Evolutionary conservation across 352 stramenopile species (phyloP), one percentile per base, ranked within the genome.

Genomic region (Phytophthora constricta): DNA sequence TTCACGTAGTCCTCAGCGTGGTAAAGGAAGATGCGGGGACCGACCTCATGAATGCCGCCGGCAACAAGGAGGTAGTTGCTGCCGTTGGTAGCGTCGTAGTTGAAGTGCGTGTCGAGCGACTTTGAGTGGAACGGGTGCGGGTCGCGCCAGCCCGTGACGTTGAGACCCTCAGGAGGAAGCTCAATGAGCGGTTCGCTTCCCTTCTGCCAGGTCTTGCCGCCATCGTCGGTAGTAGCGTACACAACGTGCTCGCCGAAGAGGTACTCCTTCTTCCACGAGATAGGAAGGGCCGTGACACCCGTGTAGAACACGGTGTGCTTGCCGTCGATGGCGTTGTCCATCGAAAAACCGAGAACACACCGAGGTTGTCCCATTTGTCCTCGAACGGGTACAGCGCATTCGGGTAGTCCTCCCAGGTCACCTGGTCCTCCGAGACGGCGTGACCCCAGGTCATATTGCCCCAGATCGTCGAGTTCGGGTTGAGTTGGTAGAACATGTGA

Each of bases 401-500:
- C 23, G 86, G 86, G 55, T 89, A 81, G 62, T 92, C 81, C 28
- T 68, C 23, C 86, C 86, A 94, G 23, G 72, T 89, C 22, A 90
- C 82, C 25, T 92, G 82, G 70, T 94, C 77, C 57, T 75, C 70
- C 8, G 82, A 91, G 13, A 91, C 76, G 47, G 81, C 82, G 69
- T 94, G 86, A 37, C 84, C 84, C 86, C 86, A 94, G 1, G 80
- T 86, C 82, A 91, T 90, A 60, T 91, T 89, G 58, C 78, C 80
- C 82, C 80, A 90, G n/a, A 69, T 58, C n/a, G 82, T 87, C 31
- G 58, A 70, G 23, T 79, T 69, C 17, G 80, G 76, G 70, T 94
- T 92, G 7, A 56, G 76, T 71, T 92, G 84, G 72, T 92, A 91
- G 72, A 94, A 92, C 70, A 94, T 76, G 75, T 94, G 86, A 60